A percentile compares a stretch with the other conserved stretches of the same genome.
Conservation (phyloP, 2,329 filamentous ascomycete species). For the Bipolaris cookei region DNA sequence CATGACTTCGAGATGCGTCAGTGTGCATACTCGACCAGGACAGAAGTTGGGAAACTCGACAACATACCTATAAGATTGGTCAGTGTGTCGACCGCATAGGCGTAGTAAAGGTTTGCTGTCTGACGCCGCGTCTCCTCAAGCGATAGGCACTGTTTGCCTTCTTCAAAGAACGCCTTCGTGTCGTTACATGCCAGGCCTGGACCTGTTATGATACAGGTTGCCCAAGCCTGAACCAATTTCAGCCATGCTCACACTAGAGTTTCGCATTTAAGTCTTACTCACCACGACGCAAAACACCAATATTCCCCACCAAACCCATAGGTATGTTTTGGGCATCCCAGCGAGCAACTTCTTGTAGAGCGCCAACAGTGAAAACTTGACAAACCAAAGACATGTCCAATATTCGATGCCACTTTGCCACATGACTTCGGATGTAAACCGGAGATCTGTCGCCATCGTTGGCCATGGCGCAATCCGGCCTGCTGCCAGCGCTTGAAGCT, state of each 20-base stretch:
- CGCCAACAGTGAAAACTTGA: slow-evolving; percentile 51
- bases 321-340: slow-evolving; percentile 39
- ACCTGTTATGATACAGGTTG: slow-evolving; percentile 49
- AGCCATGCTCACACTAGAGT: neutral
- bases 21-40: no score
- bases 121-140: slow-evolving; percentile 40
- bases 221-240: slow-evolving; percentile 36
- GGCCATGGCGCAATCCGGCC: slow-evolving; percentile 36
- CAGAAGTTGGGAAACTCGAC: neutral
- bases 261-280: slow-evolving; percentile 11
- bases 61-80: slow-evolving; percentile 47
- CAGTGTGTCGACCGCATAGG: slow-evolving; percentile 46
- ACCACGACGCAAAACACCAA: slow-evolving; percentile 46
- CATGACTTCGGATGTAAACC: slow-evolving; percentile 47
- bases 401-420: slow-evolving; percentile 50
- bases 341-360: slow-evolving; percentile 49
- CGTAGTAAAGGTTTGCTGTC: slow-evolving; percentile 45
- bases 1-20: slow-evolving; percentile 41
- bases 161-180: slow-evolving; percentile 34
- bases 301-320: slow-evolving; percentile 49
- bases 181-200: slow-evolving; percentile 45
- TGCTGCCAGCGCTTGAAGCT: slow-evolving; percentile 31
- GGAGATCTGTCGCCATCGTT: slow-evolving; percentile 39
- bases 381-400: slow-evolving; percentile 51
- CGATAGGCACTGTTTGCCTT: slow-evolving; percentile 31